Evolutionary conservation across 116 monocot genomes (phyloP).

Genomic region (Papilionanthe hybrid): DNA sequence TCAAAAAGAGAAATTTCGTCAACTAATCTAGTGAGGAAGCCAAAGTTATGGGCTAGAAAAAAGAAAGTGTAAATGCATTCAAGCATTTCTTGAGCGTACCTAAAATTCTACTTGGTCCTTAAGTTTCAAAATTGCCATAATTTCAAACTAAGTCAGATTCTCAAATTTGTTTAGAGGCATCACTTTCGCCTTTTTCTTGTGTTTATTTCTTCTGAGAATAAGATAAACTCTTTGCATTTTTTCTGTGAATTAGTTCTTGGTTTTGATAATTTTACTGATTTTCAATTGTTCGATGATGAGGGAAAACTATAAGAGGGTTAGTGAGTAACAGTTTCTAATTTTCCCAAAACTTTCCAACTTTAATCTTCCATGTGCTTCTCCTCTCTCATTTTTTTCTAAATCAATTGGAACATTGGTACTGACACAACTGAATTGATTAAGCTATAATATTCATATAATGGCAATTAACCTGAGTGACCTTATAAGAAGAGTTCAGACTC

Average conservation of each 20-base stretch:
- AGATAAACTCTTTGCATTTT: not conserved
- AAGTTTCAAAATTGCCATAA: not conserved
- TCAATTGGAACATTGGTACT: not conserved
- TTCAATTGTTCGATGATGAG: not conserved
- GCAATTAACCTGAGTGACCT: not conserved
- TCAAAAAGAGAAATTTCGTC: not conserved
- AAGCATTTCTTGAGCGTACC: not conserved
- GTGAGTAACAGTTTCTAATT: not conserved
- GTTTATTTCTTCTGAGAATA: not conserved
- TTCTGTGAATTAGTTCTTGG: not conserved
- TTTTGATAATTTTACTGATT: not conserved
- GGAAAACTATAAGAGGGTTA: not conserved
- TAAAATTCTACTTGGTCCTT: not conserved
- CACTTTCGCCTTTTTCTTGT: not conserved
- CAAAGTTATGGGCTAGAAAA: not conserved
- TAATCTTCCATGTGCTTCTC: not conserved
- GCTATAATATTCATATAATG: not conserved
- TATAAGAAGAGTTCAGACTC: not conserved
- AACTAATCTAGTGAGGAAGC: not conserved
- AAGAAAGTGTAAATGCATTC: not conserved
- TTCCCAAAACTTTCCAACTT: not conserved
- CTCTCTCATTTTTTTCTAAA: not conserved
- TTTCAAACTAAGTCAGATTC: not conserved
- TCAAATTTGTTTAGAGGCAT: not conserved
- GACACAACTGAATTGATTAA: not conserved